Base-by-base conservation (phyloP, 1,284 basidiomycete genomes). In the Ceratobasidium papillatum region DNA sequence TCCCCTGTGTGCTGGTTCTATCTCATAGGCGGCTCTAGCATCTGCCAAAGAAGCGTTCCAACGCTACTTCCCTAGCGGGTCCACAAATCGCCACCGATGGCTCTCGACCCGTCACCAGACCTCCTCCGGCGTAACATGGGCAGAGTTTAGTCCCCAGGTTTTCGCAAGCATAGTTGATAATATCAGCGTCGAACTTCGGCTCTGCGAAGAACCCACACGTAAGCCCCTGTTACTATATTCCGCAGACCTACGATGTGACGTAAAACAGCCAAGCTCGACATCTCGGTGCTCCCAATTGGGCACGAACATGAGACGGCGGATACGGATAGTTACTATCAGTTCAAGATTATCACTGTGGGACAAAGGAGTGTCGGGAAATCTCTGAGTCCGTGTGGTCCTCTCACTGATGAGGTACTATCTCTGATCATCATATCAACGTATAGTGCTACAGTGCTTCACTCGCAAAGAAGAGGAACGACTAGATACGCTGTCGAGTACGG, bases 181-280 rank as follows among this genome's bases (percentile, higher is more conserved):
- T 11, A 17, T 34, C n/a, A 25, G 19, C 1, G 54, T 58, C 9
- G 68, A 71, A 41, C 41, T 71, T n/a, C 38, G 54, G 11, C 68
- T 71, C 25, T 71, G 54, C n/a, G 68, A 71, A 59, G 68, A 71
- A 43, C n/a, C 32, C 22, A 30, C 52, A 11, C 38, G 54, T 71
- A 49, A 59, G 65, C 36, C 32, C 52, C 27, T 25, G 25, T 58
- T 11, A 1, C 2, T 59, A n/a, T 14, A 43, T 47, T 22, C n/a
- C 27, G 25, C 27, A 56, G 25, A 11, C 3, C 25, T 17, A 32
- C 34, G 9, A 45, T 41, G 17, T 71, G 38, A 71, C 54, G 56
- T 68, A 68, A 68, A 58, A 17, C n/a, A 71, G 68, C 68, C 54
- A 59, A 71, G 27, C 52, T 71, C 38, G 68, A 71, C 49, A 54